Evolutionary conservation across 495 filamentous ascomycete genomes (phyloP).

Genomic region (Pseudoneurospora amorphoporcata): DNA sequence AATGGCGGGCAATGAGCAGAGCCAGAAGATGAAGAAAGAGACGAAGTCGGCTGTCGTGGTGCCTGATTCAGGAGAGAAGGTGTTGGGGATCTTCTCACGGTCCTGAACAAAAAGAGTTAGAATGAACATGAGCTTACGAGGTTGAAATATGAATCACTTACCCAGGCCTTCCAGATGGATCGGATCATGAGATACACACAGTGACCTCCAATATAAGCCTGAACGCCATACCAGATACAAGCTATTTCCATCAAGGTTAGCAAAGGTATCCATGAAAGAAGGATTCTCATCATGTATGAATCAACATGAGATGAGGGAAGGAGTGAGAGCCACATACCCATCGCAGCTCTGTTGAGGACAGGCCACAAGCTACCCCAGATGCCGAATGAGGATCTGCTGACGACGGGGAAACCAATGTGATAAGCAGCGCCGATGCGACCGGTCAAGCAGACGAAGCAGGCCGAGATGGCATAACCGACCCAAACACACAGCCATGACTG

Average conservation of each 20-base stretch:
- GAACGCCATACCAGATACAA: conserved; percentile 81
- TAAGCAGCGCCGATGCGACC: conserved; percentile 86
- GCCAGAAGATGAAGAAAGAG: conserved; percentile 81
- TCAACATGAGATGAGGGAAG: not conserved
- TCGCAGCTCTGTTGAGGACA: conserved; percentile 78
- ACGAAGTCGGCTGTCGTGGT: conserved; percentile 67
- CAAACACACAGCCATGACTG: conserved; percentile 88
- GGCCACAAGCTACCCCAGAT: conserved; percentile 88
- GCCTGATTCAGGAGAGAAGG: conserved; percentile 49
- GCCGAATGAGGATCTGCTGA: conserved; percentile 64
- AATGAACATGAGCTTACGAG: not conserved
- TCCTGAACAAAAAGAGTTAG: conserved; percentile 23
- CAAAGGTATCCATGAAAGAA: not conserved
- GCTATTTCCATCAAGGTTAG: conserved; percentile 23
- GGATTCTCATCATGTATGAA: not conserved
- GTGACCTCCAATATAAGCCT: conserved; percentile 73
- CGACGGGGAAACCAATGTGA: conserved; percentile 80
- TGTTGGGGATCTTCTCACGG: conserved; percentile 50
- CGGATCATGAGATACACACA: conserved; percentile 76
- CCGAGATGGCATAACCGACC: conserved; percentile 74
- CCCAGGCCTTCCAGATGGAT: conserved; percentile 61
- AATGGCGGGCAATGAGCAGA: conserved; percentile 68
- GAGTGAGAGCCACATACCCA: conserved; percentile 37
- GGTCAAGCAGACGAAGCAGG: conserved; percentile 61
- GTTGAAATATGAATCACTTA: conserved; percentile 9